Base-by-base conservation (phyloP, 2,329 filamentous ascomycete species). In the Verticillium tricorpus region DNA sequence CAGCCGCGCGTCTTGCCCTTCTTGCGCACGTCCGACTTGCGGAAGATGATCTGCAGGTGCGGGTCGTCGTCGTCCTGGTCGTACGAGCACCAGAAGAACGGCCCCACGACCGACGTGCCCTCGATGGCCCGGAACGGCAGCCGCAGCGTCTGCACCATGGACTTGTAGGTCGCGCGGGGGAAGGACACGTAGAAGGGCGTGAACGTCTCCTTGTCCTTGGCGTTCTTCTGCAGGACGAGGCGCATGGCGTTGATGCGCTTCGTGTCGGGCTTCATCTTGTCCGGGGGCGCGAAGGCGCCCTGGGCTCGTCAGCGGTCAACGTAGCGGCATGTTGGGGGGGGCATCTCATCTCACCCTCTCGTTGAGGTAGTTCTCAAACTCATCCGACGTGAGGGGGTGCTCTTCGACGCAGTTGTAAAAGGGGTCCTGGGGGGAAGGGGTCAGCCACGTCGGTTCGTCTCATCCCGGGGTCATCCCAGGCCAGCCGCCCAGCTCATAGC, bases 21-120 rank as follows among this genome's bases (percentile, higher is more conserved):
- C 70, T 88, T 88, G 58, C 84, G 82, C 37, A 88, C 85, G 68
- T 88, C 85, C n/a, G 83, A 86, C 72, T 88, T 88, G 66, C 86
- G 82, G 69, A 85, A 86, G 63, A 88, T 80, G 66, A 88, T 83
- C 68, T 88, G 85, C 56, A 88, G 73, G 72, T 85, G 82, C 40
- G 80, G 82, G 65, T 86, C 79, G 2, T 80, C 76, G 59, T 85
- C 82, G 66, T 86, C 79, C 62, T 84, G 80, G 68, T 88, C 84
- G 63, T 80, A 77, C 1, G 81, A 77, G 50, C 76, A 81, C 85
- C 85, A 88, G 72, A 88, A 88, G 68, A 87, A 87, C 1, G 85
- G 86, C 0, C 85, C 86, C 15, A 88, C 85, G 12, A 84, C 80
- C 61, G 81, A 81, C 22, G 79, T 82, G 19, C 82, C 81, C 71